Percentiles rank a stretch among this genome's conserved stretches.
These are phyloP conservation scores for Neopestalotiopsis rosae DNA, from an alignment of 2,329 filamentous ascomycete genomes.

Conservation along the genomic window DNA sequence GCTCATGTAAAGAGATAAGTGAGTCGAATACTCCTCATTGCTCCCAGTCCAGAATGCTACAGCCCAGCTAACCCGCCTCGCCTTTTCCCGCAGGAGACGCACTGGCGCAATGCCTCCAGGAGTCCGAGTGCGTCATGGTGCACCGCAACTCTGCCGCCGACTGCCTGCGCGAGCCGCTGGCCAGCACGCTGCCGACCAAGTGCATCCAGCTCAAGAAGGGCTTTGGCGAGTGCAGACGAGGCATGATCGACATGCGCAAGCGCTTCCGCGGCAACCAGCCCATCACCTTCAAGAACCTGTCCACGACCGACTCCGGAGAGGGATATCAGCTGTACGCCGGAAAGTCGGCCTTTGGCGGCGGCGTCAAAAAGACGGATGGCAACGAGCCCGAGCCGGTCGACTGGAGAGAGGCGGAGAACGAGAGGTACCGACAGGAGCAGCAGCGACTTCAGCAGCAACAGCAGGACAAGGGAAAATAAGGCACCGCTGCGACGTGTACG, in stretches of 20 bases:
- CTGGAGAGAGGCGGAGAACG: constrained; percentile 70
- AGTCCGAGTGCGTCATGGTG: constrained; percentile 95
- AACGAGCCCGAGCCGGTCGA: constrained; percentile 67
- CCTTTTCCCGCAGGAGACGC: constrained; percentile 71
- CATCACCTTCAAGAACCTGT: constrained; percentile 67
- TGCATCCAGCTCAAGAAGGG: constrained; percentile 94
- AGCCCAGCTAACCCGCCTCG: neutral
- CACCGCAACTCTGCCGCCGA: constrained; percentile 85
- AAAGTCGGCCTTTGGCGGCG: constrained; percentile 69
- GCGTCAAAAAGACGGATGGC: constrained; percentile 69
- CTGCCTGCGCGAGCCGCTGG: constrained; percentile 83
- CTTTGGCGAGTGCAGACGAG: constrained; percentile 93
- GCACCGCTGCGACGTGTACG: neutral
- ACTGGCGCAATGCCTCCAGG: constrained; percentile 91
- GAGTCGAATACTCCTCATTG: constrained; percentile 43
- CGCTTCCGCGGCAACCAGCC: constrained; percentile 94
- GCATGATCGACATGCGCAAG: constrained; percentile 98
- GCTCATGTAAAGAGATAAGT: constrained; percentile 97
- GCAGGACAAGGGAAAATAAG: constrained; percentile 26
- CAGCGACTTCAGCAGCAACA: constrained; percentile 44
- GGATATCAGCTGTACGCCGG: constrained; percentile 82
- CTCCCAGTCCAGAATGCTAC: neutral
- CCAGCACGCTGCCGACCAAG: constrained; percentile 80
- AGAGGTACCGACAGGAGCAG: constrained; percentile 66
- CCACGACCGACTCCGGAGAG: constrained; percentile 63